Percentiles rank a stretch among this genome's conserved stretches.
These are phyloP conservation scores for Paratinospora sagittata DNA, from an alignment of 164 flowering plant genomes.

Conservation along the genomic window DNA sequence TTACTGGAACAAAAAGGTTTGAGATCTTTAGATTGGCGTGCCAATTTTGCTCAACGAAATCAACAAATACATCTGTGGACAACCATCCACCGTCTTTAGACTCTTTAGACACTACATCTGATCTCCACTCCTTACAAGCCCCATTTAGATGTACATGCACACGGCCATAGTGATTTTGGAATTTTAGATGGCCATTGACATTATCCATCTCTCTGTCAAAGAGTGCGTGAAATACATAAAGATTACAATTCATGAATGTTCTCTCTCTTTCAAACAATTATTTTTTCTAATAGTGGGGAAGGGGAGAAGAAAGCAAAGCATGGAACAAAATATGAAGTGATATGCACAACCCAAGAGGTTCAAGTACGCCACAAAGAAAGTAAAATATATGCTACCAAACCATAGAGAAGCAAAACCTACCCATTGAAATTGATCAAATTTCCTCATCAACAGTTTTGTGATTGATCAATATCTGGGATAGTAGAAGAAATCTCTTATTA, in stretches of 20 bases:
- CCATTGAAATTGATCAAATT: not conserved
- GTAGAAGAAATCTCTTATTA: not conserved
- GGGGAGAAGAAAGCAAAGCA: too few relatives aligned
- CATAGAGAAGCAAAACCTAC: not conserved
- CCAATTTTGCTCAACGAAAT: slow-evolving; percentile 79
- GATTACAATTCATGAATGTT: not conserved
- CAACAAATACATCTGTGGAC: slow-evolving; percentile 86
- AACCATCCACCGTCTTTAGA: slow-evolving; percentile 90
- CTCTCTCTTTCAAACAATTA: not conserved
- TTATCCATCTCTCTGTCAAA: slow-evolving; percentile 79
- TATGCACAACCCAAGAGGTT: too few relatives aligned
- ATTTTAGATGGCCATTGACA: slow-evolving; percentile 72
- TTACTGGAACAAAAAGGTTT: slow-evolving; percentile 90
- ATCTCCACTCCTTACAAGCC: slow-evolving; percentile 82
- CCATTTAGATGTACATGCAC: slow-evolving; percentile 82
- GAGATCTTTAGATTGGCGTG: slow-evolving; percentile 81
- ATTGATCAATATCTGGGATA: not conserved
- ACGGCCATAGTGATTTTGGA: slow-evolving; percentile 85
- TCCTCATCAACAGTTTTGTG: not conserved
- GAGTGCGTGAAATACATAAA: slow-evolving; percentile 13
- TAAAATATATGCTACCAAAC: too few relatives aligned
- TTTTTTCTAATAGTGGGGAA: too few relatives aligned
- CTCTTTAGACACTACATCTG: slow-evolving; percentile 46
- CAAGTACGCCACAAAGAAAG: too few relatives aligned
- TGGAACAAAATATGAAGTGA: too few relatives aligned